Evolutionary conservation across 1,284 basidiomycete genomes (phyloP).

Genomic region (Flammula alnicola): DNA sequence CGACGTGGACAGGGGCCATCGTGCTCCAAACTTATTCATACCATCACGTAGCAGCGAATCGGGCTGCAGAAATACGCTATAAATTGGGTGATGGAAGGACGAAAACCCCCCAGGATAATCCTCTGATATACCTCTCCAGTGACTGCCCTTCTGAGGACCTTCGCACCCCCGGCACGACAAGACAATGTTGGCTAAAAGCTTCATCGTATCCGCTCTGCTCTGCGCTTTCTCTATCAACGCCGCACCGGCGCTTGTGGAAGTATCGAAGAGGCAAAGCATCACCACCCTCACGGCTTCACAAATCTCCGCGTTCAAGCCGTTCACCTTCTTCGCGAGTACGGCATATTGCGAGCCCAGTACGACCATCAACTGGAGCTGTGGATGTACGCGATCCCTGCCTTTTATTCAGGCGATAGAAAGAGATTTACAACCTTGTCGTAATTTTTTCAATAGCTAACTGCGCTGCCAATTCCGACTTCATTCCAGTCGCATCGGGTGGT

Average conservation of each 20-base stretch:
- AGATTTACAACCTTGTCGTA: neutral
- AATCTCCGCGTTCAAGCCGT: slow-evolving; percentile 36
- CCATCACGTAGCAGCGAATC: neutral
- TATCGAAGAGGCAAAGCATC: slow-evolving; percentile 30
- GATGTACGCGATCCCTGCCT: slow-evolving; percentile 26
- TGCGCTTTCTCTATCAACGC: slow-evolving; percentile 17
- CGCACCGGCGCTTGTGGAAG: slow-evolving; percentile 20
- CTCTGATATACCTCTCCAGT: neutral
- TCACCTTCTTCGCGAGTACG: slow-evolving; percentile 35
- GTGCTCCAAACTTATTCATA: neutral
- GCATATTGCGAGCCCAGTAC: slow-evolving; percentile 36
- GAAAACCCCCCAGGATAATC: neutral
- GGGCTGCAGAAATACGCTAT: too few relatives aligned
- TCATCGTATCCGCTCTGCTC: slow-evolving; percentile 19
- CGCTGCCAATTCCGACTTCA: slow-evolving; percentile 40
- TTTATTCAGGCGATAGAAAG: neutral
- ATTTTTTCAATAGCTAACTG: slow-evolving; percentile 33
- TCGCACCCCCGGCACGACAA: neutral
- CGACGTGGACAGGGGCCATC: neutral
- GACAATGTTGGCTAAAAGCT: slow-evolving; percentile 20
- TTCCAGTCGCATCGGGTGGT: slow-evolving; percentile 44
- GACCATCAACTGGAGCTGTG: slow-evolving; percentile 37
- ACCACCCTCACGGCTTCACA: slow-evolving; percentile 30
- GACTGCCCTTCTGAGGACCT: too few relatives aligned
- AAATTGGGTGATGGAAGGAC: too few relatives aligned